Base-by-base conservation (phyloP, 495 filamentous ascomycete genomes). In the Parachaetomium inaequale region DNA sequence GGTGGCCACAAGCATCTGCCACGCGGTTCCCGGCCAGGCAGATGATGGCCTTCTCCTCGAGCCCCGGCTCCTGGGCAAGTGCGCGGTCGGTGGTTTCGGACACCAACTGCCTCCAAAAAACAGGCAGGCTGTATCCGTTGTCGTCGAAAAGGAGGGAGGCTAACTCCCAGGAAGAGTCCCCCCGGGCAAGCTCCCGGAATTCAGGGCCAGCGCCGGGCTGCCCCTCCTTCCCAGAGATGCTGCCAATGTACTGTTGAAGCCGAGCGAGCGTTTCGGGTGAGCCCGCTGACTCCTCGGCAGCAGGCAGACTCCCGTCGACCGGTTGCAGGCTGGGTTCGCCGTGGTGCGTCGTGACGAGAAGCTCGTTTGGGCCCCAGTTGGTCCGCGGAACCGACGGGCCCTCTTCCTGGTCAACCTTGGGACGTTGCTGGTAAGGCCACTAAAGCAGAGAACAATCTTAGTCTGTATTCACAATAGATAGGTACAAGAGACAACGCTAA, bases 61-160 rank as follows among this genome's bases (percentile, higher is more conserved):
- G 73, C 0, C 82, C 83, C 19, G 73, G 64, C 4, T 81, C 81
- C 55, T 78, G 75, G 43, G 75, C 74, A 43, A 81, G 78, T 43
- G 84, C 79, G 43, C 75, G 74, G 6, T 80, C 72, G 3, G 86
- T 83, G 31, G 79, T 78, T 2, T 76, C 74, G 29, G 78, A 75
- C n/a, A 92, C 87, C 59, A 89, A 75, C 23, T 79, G 74, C 66
- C 82, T 72, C 82, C 88, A 88, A 58, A 90, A 87, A 25, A 71
- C 66, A 6, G 81, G 79, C 5, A 92, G 68, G 36, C 76, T 78
- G 38, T 83, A 73, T 23, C 77, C 73, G 43, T 89, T 74, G 17
- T 88, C 83, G 62, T 96, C 92, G 69, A 94, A 98, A 21, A 98
- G 82, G 31, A 96, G 83, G 53, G 87, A 86, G n/a, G 90, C 88